phyloP scores from a whole-genome alignment of 2,329 filamentous ascomycete species.

The Diaporthe sp. region DNA sequence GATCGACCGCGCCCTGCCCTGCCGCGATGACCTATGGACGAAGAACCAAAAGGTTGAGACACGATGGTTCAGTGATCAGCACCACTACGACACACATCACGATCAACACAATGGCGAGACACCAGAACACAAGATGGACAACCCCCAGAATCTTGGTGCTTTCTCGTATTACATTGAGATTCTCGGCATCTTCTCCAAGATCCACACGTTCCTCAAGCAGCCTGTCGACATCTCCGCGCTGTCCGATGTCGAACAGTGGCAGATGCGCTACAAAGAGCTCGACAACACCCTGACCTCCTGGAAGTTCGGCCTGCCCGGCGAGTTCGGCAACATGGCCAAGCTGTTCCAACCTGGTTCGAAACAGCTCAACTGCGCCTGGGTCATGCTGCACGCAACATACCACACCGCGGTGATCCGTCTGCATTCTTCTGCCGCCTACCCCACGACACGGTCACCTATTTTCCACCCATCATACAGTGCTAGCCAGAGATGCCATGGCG shows the following conservation, averaged over 20 bases:
- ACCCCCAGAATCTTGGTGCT: constrained; percentile 84
- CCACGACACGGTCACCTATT: constrained; percentile 87
- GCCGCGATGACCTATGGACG: constrained; percentile 87
- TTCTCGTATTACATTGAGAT: constrained; percentile 95
- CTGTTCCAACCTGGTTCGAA: constrained; percentile 80
- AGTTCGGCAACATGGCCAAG: constrained; percentile 87
- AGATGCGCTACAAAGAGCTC: constrained; percentile 86
- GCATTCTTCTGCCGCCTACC: constrained; percentile 93
- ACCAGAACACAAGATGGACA: constrained; percentile 74
- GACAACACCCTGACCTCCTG: constrained; percentile 84
- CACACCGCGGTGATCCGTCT: constrained; percentile 91
- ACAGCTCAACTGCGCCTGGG: constrained; percentile 83
- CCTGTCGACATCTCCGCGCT: constrained; percentile 89
- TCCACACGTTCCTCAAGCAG: constrained; percentile 89
- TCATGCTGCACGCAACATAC: constrained; percentile 92
- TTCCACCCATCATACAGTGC: constrained; percentile 92
- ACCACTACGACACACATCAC: constrained; percentile 34
- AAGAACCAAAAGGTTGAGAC: constrained; percentile 89
- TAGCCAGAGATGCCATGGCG: constrained; percentile 83
- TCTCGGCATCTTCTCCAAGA: constrained; percentile 85
- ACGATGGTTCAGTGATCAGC: constrained; percentile 74
- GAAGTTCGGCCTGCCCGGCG: constrained; percentile 85
- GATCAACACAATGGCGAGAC: constrained; percentile 42
- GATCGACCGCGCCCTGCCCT: constrained; percentile 88
- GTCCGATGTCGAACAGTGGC: constrained; percentile 90